Evolutionary conservation across 164 flowering plant genomes (phyloP).

Genomic region (Stephania yunnanensis): DNA sequence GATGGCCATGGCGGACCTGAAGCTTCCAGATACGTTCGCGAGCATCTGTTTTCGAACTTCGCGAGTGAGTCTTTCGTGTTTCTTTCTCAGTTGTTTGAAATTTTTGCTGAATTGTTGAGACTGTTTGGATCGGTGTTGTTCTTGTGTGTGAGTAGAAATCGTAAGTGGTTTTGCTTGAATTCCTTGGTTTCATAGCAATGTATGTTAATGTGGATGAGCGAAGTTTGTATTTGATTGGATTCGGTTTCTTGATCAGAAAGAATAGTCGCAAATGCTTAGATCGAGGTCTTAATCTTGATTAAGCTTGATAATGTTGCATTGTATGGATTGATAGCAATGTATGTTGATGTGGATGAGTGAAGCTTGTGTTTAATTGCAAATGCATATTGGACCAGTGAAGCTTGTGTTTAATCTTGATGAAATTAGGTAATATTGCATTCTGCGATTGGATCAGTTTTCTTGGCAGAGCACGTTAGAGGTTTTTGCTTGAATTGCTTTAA

Average conservation of each 20-base stretch:
- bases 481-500: not conserved
- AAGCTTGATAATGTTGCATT: not conserved
- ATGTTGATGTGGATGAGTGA: too few relatives aligned
- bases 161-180: not conserved
- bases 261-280: not conserved
- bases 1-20: slow-evolving; percentile 90
- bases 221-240: not conserved
- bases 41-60: slow-evolving; percentile 50
- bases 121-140: not conserved
- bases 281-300: too few relatives aligned
- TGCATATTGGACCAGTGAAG: not conserved
- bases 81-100: not conserved
- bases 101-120: not conserved
- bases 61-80: slow-evolving; percentile 33
- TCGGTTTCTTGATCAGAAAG: not conserved
- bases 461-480: too few relatives aligned
- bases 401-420: not conserved
- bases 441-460: too few relatives aligned
- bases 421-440: too few relatives aligned
- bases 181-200: not conserved
- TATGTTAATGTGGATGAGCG: not conserved
- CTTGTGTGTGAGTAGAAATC: not conserved
- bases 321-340: not conserved
- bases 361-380: too few relatives aligned
- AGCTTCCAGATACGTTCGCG: slow-evolving; percentile 52